Base-by-base conservation (phyloP, 805 yeast species). In the Peterozyma toletana region DNA sequence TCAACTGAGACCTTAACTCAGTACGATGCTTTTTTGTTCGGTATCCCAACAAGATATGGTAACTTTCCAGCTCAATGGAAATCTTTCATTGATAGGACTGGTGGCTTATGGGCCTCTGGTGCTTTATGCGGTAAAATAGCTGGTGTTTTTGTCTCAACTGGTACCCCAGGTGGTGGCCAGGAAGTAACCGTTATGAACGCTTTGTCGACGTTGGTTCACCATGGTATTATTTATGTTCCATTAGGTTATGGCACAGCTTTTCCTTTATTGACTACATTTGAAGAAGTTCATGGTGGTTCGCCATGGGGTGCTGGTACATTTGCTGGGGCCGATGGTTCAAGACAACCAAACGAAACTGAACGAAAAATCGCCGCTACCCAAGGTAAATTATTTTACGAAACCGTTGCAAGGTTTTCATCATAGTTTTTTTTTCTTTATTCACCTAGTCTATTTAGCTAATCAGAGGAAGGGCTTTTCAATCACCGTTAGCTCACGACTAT, bases 281-380 rank as follows among this genome's bases (percentile, higher is more conserved):
- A 71, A 3, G 88, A 84, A 66, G 71, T 78, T 40, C 95, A 83
- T 58, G 95, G 95, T 51, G 86, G 85, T 44, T 76, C 89, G 17
- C 77, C 95, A 38, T 87, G 89, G 88, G 96, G 95, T 60, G 84
- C 95, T 31, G 95, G 95, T 53, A 67, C 86, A 33, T 69, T 74
- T 55, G 89, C 95, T 30, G 86, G 79, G 40, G 69, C 73, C 41
- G 91, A 83, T 58, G 95, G 95, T 41, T 75, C 85, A 7, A 78
- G 95, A 68, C 67, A 69, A 53, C 83, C 88, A 31, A 54, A 80
- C 37, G 72, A 66, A 15, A 66, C 83, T 46, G 96, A 87, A 63
- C 64, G 73, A 58, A 71, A 73, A 53, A 60, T 86, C 47, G 91
- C 88, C 18, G 57, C 58, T 39, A 66, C 64, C 47, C 96, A 87